Conservation (phyloP, 257 asterid species). For the Orobanche coerulescens region DNA sequence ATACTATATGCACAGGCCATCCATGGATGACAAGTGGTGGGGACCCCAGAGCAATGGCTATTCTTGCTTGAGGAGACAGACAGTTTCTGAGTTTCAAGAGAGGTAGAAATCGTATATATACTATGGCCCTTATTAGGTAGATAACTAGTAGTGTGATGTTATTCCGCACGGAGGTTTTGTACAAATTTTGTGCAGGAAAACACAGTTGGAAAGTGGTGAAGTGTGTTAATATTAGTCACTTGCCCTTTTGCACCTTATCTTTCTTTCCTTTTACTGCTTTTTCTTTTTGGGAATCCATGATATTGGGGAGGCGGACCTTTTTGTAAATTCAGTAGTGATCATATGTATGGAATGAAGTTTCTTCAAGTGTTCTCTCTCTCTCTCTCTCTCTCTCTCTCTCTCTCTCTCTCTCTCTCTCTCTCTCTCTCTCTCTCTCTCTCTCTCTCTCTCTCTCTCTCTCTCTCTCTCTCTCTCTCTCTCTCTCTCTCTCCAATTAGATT, state of each 20-base stretch:
- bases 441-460: not conserved
- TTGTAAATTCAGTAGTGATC: constrained; percentile 3
- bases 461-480: not conserved
- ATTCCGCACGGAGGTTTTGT: constrained; percentile 28
- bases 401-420: not conserved
- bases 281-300: not conserved
- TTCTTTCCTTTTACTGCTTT: not conserved
- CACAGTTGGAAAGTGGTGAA: not conserved
- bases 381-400: not conserved
- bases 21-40: constrained; percentile 50
- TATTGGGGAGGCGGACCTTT: constrained; percentile 17
- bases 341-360: constrained; percentile 21
- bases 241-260: constrained; percentile 8
- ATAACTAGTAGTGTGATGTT: constrained; percentile 21
- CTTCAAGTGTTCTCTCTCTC: not conserved
- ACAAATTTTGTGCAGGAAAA: constrained; percentile 25
- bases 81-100: constrained; percentile 10
- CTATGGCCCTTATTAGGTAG: constrained; percentile 12
- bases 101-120: constrained; percentile 8
- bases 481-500: not conserved
- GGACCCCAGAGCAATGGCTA: constrained; percentile 22
- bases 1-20: constrained; percentile 36
- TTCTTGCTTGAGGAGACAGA: constrained; percentile 28
- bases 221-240: not conserved
- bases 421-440: not conserved